Evolutionary conservation across 2,329 filamentous ascomycete species (phyloP).

Genomic region (Penicillium rolfsii): DNA sequence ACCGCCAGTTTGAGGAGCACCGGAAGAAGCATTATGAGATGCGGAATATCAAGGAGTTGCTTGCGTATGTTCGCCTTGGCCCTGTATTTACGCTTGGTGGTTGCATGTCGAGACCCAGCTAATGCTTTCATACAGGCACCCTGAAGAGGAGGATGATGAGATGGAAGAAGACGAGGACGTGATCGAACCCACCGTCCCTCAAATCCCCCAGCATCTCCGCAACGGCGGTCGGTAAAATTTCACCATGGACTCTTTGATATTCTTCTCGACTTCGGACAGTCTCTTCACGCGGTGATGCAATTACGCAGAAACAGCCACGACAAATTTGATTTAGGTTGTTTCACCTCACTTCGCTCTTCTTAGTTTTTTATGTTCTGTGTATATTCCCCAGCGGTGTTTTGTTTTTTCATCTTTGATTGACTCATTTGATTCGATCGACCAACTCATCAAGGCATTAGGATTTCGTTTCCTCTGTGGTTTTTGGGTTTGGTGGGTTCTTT

Average conservation of each 20-base stretch:
- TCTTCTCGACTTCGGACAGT: neutral
- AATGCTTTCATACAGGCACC: constrained; percentile 51
- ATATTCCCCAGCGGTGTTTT: constrained; percentile 22
- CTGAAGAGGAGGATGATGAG: constrained; percentile 68
- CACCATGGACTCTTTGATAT: neutral
- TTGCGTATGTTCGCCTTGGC: constrained; percentile 62
- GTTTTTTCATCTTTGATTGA: neutral
- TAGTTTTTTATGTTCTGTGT: constrained; percentile 1
- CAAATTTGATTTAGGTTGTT: neutral
- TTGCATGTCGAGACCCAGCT: constrained; percentile 11
- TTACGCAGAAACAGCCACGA: neutral
- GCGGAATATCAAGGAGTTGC: constrained; percentile 85
- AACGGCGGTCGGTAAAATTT: constrained; percentile 28
- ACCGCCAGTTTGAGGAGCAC: constrained; percentile 85
- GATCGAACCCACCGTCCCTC: constrained; percentile 36
- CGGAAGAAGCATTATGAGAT: constrained; percentile 99
- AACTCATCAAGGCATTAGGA: constrained; percentile 1
- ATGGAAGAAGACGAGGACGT: constrained; percentile 53
- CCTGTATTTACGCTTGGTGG: neutral
- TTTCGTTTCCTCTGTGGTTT: neutral
- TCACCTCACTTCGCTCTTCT: neutral
- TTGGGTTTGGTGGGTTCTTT: neutral
- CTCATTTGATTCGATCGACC: neutral
- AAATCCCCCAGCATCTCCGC: constrained; percentile 37
- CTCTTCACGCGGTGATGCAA: neutral